A percentile compares a stretch with the other conserved stretches of the same genome.
Evolutionary conservation across 257 asterid genomes (phyloP).

Genomic region (Ocimum tenuiflorum): DNA sequence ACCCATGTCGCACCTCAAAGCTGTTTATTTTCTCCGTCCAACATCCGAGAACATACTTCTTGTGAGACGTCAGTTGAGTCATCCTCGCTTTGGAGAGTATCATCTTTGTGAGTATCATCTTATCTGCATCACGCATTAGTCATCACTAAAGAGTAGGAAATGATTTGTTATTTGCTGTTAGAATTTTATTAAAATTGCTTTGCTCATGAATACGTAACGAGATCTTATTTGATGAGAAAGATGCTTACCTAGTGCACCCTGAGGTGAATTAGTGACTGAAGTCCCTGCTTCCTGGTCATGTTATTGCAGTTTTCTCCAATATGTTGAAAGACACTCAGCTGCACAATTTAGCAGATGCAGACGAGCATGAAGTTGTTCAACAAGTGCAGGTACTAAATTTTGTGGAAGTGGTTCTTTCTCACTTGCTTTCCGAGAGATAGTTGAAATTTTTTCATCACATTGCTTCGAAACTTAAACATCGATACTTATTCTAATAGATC

Average conservation of each 20-base stretch:
- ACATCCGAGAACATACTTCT: constrained; percentile 74
- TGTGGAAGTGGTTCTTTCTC: neutral
- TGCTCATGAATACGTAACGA: constrained; percentile 11
- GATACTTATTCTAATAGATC: neutral
- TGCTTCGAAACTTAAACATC: neutral
- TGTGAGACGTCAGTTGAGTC: constrained; percentile 74
- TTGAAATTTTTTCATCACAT: neutral
- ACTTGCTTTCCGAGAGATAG: neutral
- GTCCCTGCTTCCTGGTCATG: constrained; percentile 18
- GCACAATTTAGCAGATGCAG: constrained; percentile 91
- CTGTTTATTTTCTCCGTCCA: constrained; percentile 91
- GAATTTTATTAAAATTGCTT: constrained; percentile 6
- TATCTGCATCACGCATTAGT: neutral
- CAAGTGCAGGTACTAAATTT: constrained; percentile 74
- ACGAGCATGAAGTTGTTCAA: constrained; percentile 86
- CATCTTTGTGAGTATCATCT: constrained; percentile 72
- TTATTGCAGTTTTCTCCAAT: constrained; percentile 81
- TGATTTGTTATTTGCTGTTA: neutral
- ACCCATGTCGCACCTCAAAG: constrained; percentile 95
- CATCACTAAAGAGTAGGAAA: neutral
- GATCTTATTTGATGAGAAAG: neutral
- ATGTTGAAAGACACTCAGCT: constrained; percentile 93
- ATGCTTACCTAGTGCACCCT: too few relatives aligned
- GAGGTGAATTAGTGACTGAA: constrained; percentile 19
- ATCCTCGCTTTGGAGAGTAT: constrained; percentile 96